Percentiles rank a stretch among this genome's conserved stretches.
Evolutionary conservation across 108 stramenopile species (phyloP).

Genomic region (Cyclotella sp.): DNA sequence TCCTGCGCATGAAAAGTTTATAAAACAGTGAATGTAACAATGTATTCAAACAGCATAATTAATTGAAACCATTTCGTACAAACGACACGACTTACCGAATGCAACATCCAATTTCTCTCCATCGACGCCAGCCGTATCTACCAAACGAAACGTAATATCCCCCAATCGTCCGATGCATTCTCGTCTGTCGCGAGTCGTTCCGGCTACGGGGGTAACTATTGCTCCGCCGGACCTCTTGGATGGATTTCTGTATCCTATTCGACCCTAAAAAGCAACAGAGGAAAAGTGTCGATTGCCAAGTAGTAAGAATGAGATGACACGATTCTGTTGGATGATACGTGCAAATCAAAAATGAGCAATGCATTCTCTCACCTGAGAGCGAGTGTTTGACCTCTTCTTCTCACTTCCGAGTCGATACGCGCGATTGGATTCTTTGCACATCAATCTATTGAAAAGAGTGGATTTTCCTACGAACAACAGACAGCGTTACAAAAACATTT

Average conservation of each 20-base stretch:
- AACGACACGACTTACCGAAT: constrained; percentile 22
- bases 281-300: not conserved
- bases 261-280: constrained; percentile 19
- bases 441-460: constrained; percentile 87
- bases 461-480: constrained; percentile 58
- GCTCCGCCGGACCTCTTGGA: constrained; percentile 64
- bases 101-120: constrained; percentile 76
- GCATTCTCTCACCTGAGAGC: constrained; percentile 25
- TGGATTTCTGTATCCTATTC: constrained; percentile 54
- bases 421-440: constrained; percentile 77
- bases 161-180: constrained; percentile 86
- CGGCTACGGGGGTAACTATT: constrained; percentile 84
- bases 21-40: not conserved
- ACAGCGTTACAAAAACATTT: not conserved
- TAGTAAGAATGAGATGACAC: not conserved
- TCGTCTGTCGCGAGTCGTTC: constrained; percentile 90
- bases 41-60: not conserved
- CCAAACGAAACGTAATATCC: constrained; percentile 75
- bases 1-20: not conserved
- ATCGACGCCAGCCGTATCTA: constrained; percentile 95
- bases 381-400: constrained; percentile 38
- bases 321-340: not conserved
- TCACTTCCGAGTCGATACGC: constrained; percentile 68
- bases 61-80: not conserved
- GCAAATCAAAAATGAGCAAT: not conserved